Evolutionary conservation across 1,139 yeast genomes (phyloP).

Genomic region (Geotrichum europaeum): DNA sequence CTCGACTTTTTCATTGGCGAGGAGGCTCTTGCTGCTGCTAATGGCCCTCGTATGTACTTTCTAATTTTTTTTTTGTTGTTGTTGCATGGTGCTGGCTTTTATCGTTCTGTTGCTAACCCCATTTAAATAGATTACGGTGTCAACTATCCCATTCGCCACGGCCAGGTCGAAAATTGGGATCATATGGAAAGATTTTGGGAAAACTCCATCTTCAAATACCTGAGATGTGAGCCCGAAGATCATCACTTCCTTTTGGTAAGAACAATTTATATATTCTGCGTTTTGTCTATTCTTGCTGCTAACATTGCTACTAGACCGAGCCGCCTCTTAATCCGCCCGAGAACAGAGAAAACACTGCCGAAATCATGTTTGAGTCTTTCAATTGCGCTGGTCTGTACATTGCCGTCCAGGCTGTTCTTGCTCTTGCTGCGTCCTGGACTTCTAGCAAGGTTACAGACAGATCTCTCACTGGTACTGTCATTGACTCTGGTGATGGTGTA

Average conservation of each 20-base stretch:
- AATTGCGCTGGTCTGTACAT: constrained; percentile 97
- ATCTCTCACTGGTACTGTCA: constrained; percentile 95
- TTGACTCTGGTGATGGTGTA: constrained; percentile 96
- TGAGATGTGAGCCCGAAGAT: constrained; percentile 97
- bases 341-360: constrained; percentile 96
- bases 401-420: constrained; percentile 97
- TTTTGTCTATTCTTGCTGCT: not conserved
- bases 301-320: constrained; percentile 49
- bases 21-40: constrained; percentile 85
- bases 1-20: constrained; percentile 93
- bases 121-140: constrained; percentile 57
- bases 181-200: constrained; percentile 99
- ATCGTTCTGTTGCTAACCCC: not conserved
- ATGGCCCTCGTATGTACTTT: constrained; percentile 50
- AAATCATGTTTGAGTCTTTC: constrained; percentile 96
- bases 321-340: constrained; percentile 99
- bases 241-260: constrained; percentile 69
- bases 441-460: constrained; percentile 91
- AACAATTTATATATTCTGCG: constrained; percentile 4
- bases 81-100: not conserved
- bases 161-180: constrained; percentile 98
- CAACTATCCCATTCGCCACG: constrained; percentile 91
- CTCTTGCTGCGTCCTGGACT: constrained; percentile 98
- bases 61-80: not conserved
- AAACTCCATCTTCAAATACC: constrained; percentile 87